These are phyloP conservation scores for Coemansia sp. DNA, from an alignment of 192 early-diverging fungal genomes.

Conservation along the genomic window DNA sequence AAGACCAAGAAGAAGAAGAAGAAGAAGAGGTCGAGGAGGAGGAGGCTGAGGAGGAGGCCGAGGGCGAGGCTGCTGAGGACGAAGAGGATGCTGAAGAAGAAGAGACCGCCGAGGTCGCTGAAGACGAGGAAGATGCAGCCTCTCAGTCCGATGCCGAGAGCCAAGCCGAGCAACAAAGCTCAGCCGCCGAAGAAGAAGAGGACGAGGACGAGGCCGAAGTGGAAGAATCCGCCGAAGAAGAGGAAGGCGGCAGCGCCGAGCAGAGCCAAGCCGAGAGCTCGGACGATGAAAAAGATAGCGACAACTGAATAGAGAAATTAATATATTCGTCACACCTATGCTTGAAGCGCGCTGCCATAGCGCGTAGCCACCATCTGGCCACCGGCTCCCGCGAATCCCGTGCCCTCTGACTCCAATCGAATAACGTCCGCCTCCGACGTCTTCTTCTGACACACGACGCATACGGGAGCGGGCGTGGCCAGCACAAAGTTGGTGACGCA, in stretches of 20 bases:
- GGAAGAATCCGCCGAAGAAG: neutral
- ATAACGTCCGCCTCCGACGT: constrained; percentile 10
- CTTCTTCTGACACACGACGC: constrained; percentile 45
- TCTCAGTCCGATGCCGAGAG: constrained; percentile 1
- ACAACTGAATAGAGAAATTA: neutral
- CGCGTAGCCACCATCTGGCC: constrained; percentile 46
- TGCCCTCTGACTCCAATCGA: constrained; percentile 33
- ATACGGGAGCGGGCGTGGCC: neutral
- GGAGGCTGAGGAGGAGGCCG: neutral
- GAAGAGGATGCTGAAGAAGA: neutral
- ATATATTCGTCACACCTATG: constrained; percentile 17
- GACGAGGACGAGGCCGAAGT: neutral
- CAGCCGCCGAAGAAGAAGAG: neutral
- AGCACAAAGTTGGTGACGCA: constrained; percentile 46
- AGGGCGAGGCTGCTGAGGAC: neutral
- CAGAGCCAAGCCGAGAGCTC: neutral
- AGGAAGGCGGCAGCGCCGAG: neutral
- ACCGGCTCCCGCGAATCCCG: constrained; percentile 41
- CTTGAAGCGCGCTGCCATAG: constrained; percentile 42
- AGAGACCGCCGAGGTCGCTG: neutral
- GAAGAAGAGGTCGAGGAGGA: neutral
- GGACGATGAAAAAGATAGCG: neutral
- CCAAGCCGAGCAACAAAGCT: neutral
- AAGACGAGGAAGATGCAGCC: neutral
- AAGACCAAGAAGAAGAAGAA: neutral